Evolutionary conservation across 23 red algal genomes (phyloP).

Genomic region (Gracilaria domingensis): DNA sequence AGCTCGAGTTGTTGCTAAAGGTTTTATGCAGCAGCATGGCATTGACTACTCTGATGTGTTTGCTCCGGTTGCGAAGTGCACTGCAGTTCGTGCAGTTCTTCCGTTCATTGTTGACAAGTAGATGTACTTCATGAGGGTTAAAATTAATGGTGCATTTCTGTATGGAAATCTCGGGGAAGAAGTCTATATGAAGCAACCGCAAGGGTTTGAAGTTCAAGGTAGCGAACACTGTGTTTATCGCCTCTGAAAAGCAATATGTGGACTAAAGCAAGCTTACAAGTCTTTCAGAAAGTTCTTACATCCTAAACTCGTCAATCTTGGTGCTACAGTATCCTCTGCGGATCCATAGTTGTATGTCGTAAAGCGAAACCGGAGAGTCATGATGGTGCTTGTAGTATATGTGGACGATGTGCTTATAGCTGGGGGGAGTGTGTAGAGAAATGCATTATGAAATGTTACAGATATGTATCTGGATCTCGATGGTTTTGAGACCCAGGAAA

Average conservation of each 20-base stretch:
- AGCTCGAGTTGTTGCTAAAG: conserved; percentile 39
- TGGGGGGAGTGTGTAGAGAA: no score
- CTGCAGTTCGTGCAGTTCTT: background rate
- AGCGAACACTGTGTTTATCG: background rate
- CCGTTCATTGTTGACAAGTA: background rate
- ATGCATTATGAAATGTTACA: no score
- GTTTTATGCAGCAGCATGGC: conserved; percentile 31
- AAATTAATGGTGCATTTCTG: conserved; percentile 57
- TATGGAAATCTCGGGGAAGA: conserved; percentile 35
- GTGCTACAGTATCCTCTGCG: background rate
- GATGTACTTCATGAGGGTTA: background rate
- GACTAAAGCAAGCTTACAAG: conserved; percentile 28
- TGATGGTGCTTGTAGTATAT: background rate
- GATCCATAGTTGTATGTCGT: background rate
- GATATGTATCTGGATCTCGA: no score
- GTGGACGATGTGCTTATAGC: conserved; percentile 44
- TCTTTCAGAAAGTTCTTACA: conserved; percentile 22
- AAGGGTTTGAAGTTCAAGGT: conserved; percentile 22
- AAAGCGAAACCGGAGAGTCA: background rate
- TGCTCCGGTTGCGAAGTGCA: conserved; percentile 53
- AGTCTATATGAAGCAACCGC: conserved; percentile 56
- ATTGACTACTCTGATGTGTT: conserved; percentile 21
- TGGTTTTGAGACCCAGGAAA: no score
- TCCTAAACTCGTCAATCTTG: background rate
- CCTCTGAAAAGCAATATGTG: conserved; percentile 12